Evolutionary conservation across 2,329 filamentous ascomycete species (phyloP), one percentile per base, ranked within the genome.

Genomic region (Phialocephala sp.): DNA sequence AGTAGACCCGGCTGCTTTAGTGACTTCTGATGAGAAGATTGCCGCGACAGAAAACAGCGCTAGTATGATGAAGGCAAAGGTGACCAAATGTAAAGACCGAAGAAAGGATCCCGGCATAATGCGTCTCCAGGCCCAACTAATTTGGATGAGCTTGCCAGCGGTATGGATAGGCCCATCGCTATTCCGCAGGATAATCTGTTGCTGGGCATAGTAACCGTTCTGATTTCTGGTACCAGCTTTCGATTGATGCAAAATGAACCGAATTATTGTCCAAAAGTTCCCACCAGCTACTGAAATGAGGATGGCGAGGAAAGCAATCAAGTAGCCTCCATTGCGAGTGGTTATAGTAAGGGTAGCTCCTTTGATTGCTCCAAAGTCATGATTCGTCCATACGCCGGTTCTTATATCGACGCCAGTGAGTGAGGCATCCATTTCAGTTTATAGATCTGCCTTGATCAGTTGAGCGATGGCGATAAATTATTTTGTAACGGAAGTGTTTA

Each of bases 241-340:
- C 18, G 20, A 8, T 57, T 67, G 66, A 45, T 67, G 66, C 4
- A 65, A 24, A n/a, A 63, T 45, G 24, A 60, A 67, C 27, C 60
- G 55, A 14, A 58, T 39, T 12, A 67, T 67, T 8, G 39, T 35
- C 66, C 66, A 67, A 12, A 65, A 60, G 5, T 50, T 45, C 8
- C 41, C 35, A 20, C 66, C 66, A 8, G 50, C 56, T 4, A 43
- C 55, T 24, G 37, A 11, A 11, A 67, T 58, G 5, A 67, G 32
- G 18, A 63, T 50, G 2, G 59, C 59, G 2, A 67, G 62, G 9
- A 65, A 15, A 12, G 59, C 59, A n/a, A 60, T 24, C 24, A 67
- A 62, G 20, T 60, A 27, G 4, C 27, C 54, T 35, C 62, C 56
- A 27, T 65, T n/a, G 8, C 27, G 15, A 24, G 37, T 52, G 4